Percentiles rank a stretch among this genome's conserved stretches.
Conservation (phyloP, 2,329 filamentous ascomycete species). For the Cercospora nicotianae region DNA sequence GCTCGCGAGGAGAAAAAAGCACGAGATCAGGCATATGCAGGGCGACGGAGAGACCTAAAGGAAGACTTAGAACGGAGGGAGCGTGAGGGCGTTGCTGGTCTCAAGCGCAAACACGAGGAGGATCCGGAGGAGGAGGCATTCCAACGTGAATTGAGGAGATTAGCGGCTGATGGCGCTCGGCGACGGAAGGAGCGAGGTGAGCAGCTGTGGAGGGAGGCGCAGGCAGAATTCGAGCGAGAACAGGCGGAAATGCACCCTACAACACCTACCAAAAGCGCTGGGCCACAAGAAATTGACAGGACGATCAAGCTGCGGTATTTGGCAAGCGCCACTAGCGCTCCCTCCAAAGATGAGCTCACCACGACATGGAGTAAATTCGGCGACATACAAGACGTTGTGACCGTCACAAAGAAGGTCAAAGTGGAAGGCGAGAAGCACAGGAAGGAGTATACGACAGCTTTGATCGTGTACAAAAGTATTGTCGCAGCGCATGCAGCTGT, state of each 20-base stretch:
- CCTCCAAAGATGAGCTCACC: constrained; percentile 51
- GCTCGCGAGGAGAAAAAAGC: constrained; percentile 68
- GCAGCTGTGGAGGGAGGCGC: constrained; percentile 54
- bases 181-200: constrained; percentile 57
- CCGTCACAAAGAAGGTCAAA: constrained; percentile 56
- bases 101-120: constrained; percentile 49
- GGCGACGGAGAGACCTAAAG: constrained; percentile 71
- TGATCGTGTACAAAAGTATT: constrained; percentile 59
- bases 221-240: constrained; percentile 50
- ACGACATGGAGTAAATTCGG: constrained; percentile 56
- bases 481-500: constrained; percentile 60
- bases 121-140: constrained; percentile 58
- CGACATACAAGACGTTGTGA: constrained; percentile 56
- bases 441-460: constrained; percentile 47
- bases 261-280: constrained; percentile 4
- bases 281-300: constrained; percentile 56
- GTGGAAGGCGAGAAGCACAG: constrained; percentile 35
- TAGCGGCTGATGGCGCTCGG: constrained; percentile 53
- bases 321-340: constrained; percentile 18
- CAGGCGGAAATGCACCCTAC: constrained; percentile 11
- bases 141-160: constrained; percentile 50
- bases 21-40: constrained; percentile 72
- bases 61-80: constrained; percentile 84
- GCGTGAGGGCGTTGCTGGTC: constrained; percentile 41
- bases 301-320: constrained; percentile 57